Conservation (phyloP, 106 monocot genomes). For the Dioscorea zingiberensis region DNA sequence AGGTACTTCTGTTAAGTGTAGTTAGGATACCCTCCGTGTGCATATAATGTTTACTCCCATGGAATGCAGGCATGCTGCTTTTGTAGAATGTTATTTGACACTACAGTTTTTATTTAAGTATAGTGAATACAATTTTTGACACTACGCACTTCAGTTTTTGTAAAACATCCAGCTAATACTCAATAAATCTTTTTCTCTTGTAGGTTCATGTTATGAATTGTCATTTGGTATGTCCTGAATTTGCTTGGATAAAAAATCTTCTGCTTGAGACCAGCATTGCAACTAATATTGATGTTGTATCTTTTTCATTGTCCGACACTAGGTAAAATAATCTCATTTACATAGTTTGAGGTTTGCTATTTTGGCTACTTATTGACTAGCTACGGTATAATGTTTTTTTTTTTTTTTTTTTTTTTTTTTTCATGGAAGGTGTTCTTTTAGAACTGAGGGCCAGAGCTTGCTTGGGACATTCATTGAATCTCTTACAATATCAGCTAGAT, state of each 20-base stretch:
- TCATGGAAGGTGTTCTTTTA: slow-evolving; percentile 36
- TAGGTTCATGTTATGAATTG: slow-evolving; percentile 77
- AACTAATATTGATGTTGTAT: slow-evolving; percentile 47
- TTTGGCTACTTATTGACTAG: neutral
- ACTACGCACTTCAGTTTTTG: too few species aligned
- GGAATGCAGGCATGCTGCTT: too few species aligned
- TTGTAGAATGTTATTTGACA: too few species aligned
- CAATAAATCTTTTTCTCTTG: neutral
- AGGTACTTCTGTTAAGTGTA: too few species aligned
- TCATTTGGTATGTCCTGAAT: slow-evolving; percentile 41
- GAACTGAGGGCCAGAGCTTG: slow-evolving; percentile 25
- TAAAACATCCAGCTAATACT: too few species aligned
- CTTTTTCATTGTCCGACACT: slow-evolving; percentile 46
- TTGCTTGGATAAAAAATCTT: slow-evolving; percentile 46
- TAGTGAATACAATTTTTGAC: too few species aligned
- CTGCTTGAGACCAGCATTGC: slow-evolving; percentile 60
- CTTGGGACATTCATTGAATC: slow-evolving; percentile 60
- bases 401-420: neutral
- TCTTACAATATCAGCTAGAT: slow-evolving; percentile 50
- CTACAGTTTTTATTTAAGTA: too few species aligned
- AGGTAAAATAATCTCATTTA: slow-evolving; percentile 29
- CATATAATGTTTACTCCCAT: too few species aligned
- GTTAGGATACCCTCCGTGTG: too few species aligned
- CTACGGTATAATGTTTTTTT: too few species aligned
- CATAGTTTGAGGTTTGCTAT: neutral